These are phyloP conservation scores for Rhodotorula sphaerocarpa DNA, from an alignment of 768 basidiomycete genomes.

Conservation along the genomic window DNA sequence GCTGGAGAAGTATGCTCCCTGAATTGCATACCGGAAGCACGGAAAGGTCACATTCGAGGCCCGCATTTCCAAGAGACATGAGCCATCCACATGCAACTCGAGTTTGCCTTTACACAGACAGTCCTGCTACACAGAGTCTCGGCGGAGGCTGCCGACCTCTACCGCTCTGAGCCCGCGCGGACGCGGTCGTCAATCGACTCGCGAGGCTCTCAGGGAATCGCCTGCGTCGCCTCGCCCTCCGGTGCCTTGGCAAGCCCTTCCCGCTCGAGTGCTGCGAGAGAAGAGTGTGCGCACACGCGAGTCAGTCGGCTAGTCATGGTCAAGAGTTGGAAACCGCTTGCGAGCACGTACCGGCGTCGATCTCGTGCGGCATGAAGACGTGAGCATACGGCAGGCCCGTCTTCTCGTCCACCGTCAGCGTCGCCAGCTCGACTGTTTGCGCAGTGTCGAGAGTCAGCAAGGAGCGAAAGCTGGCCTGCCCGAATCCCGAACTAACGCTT, in stretches of 20 bases:
- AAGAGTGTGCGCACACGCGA: too few relatives aligned
- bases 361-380: conserved; percentile 40
- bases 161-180: too few relatives aligned
- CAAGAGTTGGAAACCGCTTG: neutral
- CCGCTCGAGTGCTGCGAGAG: conserved; percentile 39
- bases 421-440: conserved; percentile 81
- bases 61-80: too few relatives aligned
- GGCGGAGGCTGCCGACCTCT: too few relatives aligned
- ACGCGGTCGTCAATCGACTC: too few relatives aligned
- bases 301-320: neutral
- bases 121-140: too few relatives aligned
- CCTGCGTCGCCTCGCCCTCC: conserved; percentile 26
- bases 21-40: too few relatives aligned
- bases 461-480: neutral
- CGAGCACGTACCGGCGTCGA: conserved; percentile 35
- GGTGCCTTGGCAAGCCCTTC: conserved; percentile 40
- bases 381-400: conserved; percentile 36
- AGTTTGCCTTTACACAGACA: too few relatives aligned
- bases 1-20: too few relatives aligned
- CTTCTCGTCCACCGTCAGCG: conserved; percentile 70
- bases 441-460: neutral
- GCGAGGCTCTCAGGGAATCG: conserved; percentile 1
- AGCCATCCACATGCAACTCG: too few relatives aligned
- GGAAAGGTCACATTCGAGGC: too few relatives aligned
- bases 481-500: conserved; percentile 72